Base-by-base conservation (phyloP, 2,329 filamentous ascomycete genomes). In the Claviceps humidiphila region DNA sequence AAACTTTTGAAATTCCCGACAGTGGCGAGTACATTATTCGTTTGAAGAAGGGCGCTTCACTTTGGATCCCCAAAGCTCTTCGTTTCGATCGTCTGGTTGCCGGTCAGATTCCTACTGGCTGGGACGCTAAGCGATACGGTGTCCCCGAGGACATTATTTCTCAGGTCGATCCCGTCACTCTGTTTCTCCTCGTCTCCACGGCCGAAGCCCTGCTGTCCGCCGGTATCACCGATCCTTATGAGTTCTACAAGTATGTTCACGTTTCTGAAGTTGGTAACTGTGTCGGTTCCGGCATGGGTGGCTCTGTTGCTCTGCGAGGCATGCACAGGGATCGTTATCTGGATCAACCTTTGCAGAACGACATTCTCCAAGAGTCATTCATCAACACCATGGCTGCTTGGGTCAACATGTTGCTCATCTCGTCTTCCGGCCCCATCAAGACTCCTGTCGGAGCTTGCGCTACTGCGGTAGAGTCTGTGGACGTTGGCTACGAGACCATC, bases 381-480 rank as follows among this genome's bases (percentile, higher is more conserved):
- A 97, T 98, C 80, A 98, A 98, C 78, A 98, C 93, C 52, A 98
- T 98, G 91, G 85, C 88, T 61, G 93, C 93, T 16, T 98, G 93
- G 93, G 90, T 98, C 53, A 98, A 98, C 77, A 98, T 98, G 93
- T 76, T 98, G 71, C 76, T 98, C 58, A 76, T 98, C 58, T 98
- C 93, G 4, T 97, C 93, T 5, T 97, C 93, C 50, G 93, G 93
- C 60, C 89, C 93, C 43, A 97, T 98, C 78, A 96, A 97, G 78
- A 97, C 94, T 0, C 93, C 93, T 3, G 93, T 97, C 50, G 93
- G 91, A 74, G 93, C 93, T 64, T 98, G 93, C 67, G 93, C 93
- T 53, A 98, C 93, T 37, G 87, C 93, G 59, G 90, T 98, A 46
- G 94, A 98, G 73, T 98, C 93, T 4, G 78, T 98, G 51, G 93